These are phyloP conservation scores for Entonaema liquescens DNA, from an alignment of 495 filamentous ascomycete genomes.

Conservation along the genomic window DNA sequence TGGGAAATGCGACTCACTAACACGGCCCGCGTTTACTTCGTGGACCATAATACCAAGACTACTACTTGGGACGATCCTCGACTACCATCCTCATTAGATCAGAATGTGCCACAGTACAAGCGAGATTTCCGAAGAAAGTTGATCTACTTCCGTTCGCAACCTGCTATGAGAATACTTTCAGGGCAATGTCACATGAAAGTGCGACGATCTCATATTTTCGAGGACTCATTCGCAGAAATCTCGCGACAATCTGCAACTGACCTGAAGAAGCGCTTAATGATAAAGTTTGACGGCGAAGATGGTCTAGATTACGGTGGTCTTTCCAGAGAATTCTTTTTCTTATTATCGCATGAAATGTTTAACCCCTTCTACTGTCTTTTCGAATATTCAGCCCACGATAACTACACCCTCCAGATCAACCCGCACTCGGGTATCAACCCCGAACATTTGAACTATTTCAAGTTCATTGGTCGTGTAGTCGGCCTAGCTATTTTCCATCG, in stretches of 20 bases:
- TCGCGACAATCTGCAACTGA: constrained; percentile 96
- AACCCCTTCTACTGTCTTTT: constrained; percentile 99
- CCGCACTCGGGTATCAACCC: constrained; percentile 99
- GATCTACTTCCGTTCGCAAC: constrained; percentile 99
- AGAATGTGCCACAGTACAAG: constrained; percentile 99
- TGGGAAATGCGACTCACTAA: constrained; percentile 99
- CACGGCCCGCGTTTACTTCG: constrained; percentile 97
- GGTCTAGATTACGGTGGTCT: constrained; percentile 98
- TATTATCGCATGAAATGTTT: constrained; percentile 99
- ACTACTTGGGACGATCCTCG: constrained; percentile 99
- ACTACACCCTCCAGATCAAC: constrained; percentile 99
- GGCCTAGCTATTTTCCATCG: constrained; percentile 98
- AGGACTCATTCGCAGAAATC: constrained; percentile 98
- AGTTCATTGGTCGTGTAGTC: constrained; percentile 98
- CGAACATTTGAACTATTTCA: constrained; percentile 99
- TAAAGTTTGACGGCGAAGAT: constrained; percentile 99
- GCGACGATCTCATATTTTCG: constrained; percentile 93
- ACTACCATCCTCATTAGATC: constrained; percentile 93
- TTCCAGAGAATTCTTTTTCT: constrained; percentile 99
- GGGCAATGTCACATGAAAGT: constrained; percentile 99
- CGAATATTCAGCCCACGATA: constrained; percentile 99
- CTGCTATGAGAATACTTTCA: constrained; percentile 91
- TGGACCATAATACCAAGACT: constrained; percentile 99
- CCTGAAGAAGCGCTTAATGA: constrained; percentile 97
- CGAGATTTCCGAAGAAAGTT: constrained; percentile 97